These are phyloP conservation scores for Stereocaulon alpinum DNA, from an alignment of 495 filamentous ascomycete species.

Conservation along the genomic window DNA sequence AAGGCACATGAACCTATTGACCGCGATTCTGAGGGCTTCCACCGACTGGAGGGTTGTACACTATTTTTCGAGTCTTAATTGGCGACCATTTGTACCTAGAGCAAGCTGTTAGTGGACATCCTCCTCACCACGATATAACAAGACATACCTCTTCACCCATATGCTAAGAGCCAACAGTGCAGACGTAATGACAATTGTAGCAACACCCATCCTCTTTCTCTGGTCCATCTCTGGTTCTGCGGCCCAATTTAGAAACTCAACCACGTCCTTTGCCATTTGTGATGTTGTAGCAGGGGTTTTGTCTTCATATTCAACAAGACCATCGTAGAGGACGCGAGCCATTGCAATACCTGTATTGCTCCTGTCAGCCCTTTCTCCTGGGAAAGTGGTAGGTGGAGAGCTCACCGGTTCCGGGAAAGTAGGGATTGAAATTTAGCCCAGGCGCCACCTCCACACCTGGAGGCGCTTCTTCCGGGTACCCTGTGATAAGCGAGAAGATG, in stretches of 20 bases:
- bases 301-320: conserved; percentile 97
- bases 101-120: conserved; percentile 9
- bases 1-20: not conserved
- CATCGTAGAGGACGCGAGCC: conserved; percentile 96
- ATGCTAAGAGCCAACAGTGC: conserved; percentile 78
- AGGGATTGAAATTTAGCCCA: conserved; percentile 99
- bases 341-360: conserved; percentile 72
- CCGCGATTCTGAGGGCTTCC: not conserved
- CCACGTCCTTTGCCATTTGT: conserved; percentile 99
- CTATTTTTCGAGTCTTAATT: conserved; percentile 88
- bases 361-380: not conserved
- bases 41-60: conserved; percentile 62
- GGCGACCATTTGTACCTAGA: conserved; percentile 86
- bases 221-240: conserved; percentile 98
- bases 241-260: conserved; percentile 97
- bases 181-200: conserved; percentile 68
- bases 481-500: conserved; percentile 93
- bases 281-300: conserved; percentile 86
- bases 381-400: not conserved
- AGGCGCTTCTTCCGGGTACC: conserved; percentile 93
- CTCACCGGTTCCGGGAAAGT: conserved; percentile 88
- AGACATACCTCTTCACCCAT: conserved; percentile 76
- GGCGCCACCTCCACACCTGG: conserved; percentile 69
- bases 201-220: conserved; percentile 98
- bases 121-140: not conserved